Base-by-base conservation (phyloP, 441 rosid genomes). In the Populus trichocarpa region DNA sequence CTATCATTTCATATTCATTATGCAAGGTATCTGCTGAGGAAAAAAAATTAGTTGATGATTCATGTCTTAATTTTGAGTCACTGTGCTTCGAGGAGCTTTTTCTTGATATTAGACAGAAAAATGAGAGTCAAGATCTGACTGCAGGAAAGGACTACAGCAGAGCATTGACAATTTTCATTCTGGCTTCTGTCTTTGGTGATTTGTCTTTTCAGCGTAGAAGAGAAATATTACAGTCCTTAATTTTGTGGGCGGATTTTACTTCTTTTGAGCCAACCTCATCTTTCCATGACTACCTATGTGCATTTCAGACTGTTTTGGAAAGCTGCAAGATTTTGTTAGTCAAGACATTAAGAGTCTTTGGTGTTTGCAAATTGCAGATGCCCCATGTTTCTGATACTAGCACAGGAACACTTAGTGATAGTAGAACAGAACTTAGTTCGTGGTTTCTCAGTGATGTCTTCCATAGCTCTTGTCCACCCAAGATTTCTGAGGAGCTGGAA, bases 71-170 rank as follows among this genome's bases (percentile, higher is more conserved):
- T 84, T 93, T 92, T 72, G 98, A 93, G 81, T 88, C 93, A 28
- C 78, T 93, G 70, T 93, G 98, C 88, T 93, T 92, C 78, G 86
- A 88, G 78, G 94, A 91, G 84, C 95, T 93, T 63, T 85, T 90
- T 76, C 78, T 63, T 73, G 79, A 85, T 78, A 85, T 93, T 69
- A 81, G 85, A 77, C 81, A 80, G 74, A 84, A 81, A 82, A 76
- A 79, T 26, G 87, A 81, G 12, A 82, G 66, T 80, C 86, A 83
- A 74, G 88, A 82, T 77, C 59, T 79, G 66, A 84, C 84, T 80
- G 76, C 77, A 40, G 89, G 80, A 63, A 87, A 85, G 65, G 82
- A 74, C 66, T 79, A 75, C 66, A 81, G 83, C 79, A 80, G 88
- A 83, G 90, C 95, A 59, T 84, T 83, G 84, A 85, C 86, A 40